Base-by-base conservation (phyloP, 148 eudicot genomes). In the Heliamphora exappendiculata region DNA sequence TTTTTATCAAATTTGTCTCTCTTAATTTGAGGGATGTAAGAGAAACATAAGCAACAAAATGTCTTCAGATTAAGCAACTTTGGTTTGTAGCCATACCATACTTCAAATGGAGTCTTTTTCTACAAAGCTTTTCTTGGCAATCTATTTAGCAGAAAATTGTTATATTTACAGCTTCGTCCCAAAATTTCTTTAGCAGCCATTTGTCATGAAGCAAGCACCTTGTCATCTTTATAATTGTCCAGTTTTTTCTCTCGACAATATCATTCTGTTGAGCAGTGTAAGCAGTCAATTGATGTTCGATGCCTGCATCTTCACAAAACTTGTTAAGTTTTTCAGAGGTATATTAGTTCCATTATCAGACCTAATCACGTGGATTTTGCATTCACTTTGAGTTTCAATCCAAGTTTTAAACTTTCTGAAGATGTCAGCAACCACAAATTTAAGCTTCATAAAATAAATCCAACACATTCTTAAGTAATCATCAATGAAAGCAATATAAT, bases 131-230 rank as follows among this genome's bases (percentile, higher is more conserved):
- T 16, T 62, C 31, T 62, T 0, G 0, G 29, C 37, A 7, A 62
- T 0, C 29, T 17, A 3, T 60, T 60, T 1, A 60, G 5, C 37
- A 60, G 7, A 60, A 60, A 60, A 60, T 11, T 60, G 39, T 19
- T 60, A 19, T 60, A 14, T 60, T 31, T 60, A 19, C 19, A 60
- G 66, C 1, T 37, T 60, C 66, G 7, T 36, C 36, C 66, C 20
- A 60, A 4, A 57, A 24, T 16, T 57, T 57, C 5, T 57, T 57
- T 57, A 29, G 62, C 13, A 57, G 29, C 62, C 62, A 19, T 28
- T 60, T 60, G 66, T 29, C 66, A 60, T 60, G 66, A n/a, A n/a
- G n/a, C n/a, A 60, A 60, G 0, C 66, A 60, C 66, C 19, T 60
- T 0, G 0, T 60, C 66, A 60, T 60, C 0, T 29, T 37, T 4